Conservation (phyloP, 2,329 filamentous ascomycete species). For the Verticillium isaacii region DNA sequence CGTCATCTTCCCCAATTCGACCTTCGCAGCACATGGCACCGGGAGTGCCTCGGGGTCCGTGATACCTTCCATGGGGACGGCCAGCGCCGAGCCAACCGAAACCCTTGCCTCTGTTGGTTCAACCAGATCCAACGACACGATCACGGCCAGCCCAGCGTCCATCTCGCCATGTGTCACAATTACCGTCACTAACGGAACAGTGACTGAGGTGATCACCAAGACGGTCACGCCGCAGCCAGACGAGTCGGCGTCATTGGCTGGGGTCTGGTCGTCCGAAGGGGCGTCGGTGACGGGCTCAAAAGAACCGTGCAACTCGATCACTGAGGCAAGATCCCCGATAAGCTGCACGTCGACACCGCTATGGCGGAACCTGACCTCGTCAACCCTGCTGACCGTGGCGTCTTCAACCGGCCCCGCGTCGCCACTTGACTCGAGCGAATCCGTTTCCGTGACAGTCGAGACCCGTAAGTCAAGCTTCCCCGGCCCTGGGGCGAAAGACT, state of each 20-base stretch:
- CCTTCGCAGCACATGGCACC: neutral
- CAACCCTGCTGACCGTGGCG: constrained; percentile 1
- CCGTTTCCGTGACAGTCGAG: neutral
- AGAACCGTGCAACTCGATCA: neutral
- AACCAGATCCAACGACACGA: neutral
- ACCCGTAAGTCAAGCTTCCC: neutral
- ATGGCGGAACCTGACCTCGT: constrained; percentile 6
- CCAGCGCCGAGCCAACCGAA: neutral
- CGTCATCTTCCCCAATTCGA: neutral
- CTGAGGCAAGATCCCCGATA: neutral
- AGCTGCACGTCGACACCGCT: neutral
- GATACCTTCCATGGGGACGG: neutral
- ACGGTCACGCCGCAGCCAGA: neutral
- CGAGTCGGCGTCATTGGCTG: neutral
- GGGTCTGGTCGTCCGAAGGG: neutral
- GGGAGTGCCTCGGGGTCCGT: neutral
- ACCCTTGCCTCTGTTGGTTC: neutral
- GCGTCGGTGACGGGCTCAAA: neutral
- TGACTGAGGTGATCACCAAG: constrained; percentile 9
- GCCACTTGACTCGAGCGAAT: neutral
- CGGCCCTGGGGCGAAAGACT: neutral
- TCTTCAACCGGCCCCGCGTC: neutral
- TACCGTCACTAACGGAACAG: constrained; percentile 9
- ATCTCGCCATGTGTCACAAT: constrained; percentile 6
- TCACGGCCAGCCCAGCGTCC: neutral